These are phyloP conservation scores for Rhizopogon parksii DNA, from an alignment of 1,284 basidiomycete species.

Conservation along the genomic window DNA sequence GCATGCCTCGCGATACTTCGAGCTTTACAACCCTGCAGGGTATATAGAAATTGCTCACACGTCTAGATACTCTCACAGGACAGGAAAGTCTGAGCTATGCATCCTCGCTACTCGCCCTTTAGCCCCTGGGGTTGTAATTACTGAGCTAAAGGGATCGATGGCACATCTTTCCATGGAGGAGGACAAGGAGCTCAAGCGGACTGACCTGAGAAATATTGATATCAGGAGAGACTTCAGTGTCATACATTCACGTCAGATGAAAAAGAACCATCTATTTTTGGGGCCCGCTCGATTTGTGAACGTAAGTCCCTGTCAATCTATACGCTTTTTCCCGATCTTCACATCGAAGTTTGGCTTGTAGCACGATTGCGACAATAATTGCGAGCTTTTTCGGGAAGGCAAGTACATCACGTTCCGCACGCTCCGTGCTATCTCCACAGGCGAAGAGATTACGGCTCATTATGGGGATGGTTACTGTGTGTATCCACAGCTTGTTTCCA, in stretches of 20 bases:
- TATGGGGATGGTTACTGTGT: slow-evolving; percentile 81
- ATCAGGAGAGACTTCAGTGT: slow-evolving; percentile 86
- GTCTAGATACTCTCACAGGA: slow-evolving; percentile 73
- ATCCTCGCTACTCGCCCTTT: slow-evolving; percentile 78
- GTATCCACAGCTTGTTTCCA: slow-evolving; percentile 25
- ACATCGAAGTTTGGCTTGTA: slow-evolving; percentile 29
- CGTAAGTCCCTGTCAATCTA: slow-evolving; percentile 44
- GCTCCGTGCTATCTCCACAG: slow-evolving; percentile 69
- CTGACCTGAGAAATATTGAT: slow-evolving; percentile 60
- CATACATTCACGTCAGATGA: slow-evolving; percentile 83
- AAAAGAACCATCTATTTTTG: slow-evolving; percentile 87
- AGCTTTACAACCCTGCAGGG: slow-evolving; percentile 74
- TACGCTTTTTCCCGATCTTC: slow-evolving; percentile 10
- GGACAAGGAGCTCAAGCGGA: slow-evolving; percentile 73
- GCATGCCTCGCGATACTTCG: slow-evolving; percentile 81
- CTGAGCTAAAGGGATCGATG: slow-evolving; percentile 82
- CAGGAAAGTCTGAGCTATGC: slow-evolving; percentile 86
- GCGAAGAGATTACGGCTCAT: slow-evolving; percentile 83
- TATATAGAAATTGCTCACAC: slow-evolving; percentile 84
- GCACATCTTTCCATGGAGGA: slow-evolving; percentile 77
- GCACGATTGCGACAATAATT: slow-evolving; percentile 91
- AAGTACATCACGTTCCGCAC: slow-evolving; percentile 86
- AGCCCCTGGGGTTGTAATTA: slow-evolving; percentile 65
- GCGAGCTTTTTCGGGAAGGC: slow-evolving; percentile 80
- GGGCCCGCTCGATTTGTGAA: slow-evolving; percentile 94